Conservation (phyloP, 108 stramenopile species). For the Nitzschia sp. region DNA sequence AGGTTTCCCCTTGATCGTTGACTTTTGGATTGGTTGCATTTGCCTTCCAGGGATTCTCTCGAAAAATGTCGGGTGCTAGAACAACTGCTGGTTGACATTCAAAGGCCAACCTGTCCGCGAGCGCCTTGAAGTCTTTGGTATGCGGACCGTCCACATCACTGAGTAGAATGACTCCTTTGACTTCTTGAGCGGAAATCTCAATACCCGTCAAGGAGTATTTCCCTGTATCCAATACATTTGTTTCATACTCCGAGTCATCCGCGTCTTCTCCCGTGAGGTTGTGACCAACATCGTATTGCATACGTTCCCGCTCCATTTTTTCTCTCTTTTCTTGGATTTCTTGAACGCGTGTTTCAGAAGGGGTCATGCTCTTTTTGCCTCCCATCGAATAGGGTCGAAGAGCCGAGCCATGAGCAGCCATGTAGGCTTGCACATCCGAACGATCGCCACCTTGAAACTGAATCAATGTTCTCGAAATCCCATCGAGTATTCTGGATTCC, state of each 20-base stretch:
- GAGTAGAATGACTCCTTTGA: conserved; percentile 76
- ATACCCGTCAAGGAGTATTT: conserved; percentile 73
- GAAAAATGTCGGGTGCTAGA: conserved; percentile 81
- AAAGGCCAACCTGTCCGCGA: conserved; percentile 89
- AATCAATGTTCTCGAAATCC: conserved; percentile 63
- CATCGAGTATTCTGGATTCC: conserved; percentile 66
- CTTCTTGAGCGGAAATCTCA: conserved; percentile 75
- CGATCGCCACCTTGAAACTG: conserved; percentile 74
- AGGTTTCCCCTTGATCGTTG: conserved; percentile 61
- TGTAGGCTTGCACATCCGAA: conserved; percentile 70
- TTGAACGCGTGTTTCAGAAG: conserved; percentile 53
- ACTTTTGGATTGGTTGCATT: conserved; percentile 36
- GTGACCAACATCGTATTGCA: conserved; percentile 45
- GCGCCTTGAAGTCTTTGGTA: conserved; percentile 61
- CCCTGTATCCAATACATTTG: conserved; percentile 57
- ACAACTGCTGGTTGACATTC: conserved; percentile 89
- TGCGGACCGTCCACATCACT: conserved; percentile 80
- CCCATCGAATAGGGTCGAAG: conserved; percentile 64
- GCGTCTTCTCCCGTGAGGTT: conserved; percentile 24
- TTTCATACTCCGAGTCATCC: conserved; percentile 59
- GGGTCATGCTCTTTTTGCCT: conserved; percentile 39
- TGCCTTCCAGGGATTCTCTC: conserved; percentile 74
- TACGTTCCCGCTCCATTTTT: conserved; percentile 35
- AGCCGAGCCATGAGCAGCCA: conserved; percentile 74
- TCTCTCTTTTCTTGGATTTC: conserved; percentile 68